phyloP scores from a whole-genome alignment of 352 stramenopile genomes.

The Aphanomyces invadans region DNA sequence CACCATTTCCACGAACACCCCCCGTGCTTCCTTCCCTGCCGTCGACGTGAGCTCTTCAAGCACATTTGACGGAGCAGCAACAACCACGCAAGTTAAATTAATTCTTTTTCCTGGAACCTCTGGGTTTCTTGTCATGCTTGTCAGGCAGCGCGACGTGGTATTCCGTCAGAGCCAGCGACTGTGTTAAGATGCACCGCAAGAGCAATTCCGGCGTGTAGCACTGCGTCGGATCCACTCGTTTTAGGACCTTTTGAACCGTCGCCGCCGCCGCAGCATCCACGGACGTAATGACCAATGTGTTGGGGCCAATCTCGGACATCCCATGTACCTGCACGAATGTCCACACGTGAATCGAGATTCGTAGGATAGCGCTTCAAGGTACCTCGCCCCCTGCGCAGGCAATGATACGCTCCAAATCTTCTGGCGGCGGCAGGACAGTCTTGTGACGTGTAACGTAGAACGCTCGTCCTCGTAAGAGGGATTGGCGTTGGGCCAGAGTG shows the following conservation, averaged over 20 bases:
- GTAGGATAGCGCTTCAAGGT: too few relatives aligned
- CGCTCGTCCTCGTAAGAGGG: conserved; percentile 28
- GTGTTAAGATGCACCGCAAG: conserved; percentile 14
- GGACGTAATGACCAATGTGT: conserved; percentile 21
- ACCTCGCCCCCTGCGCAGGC: conserved; percentile 40
- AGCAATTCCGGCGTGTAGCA: conserved; percentile 22
- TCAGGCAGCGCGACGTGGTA: conserved; percentile 1
- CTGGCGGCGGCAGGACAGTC: conserved; percentile 39
- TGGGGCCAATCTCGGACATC: background rate
- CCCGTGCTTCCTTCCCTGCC: too few relatives aligned
- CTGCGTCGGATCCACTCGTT: background rate
- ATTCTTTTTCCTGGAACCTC: conserved; percentile 3
- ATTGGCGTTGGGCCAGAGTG: conserved; percentile 29
- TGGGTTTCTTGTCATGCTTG: background rate
- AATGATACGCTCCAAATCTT: conserved; percentile 47
- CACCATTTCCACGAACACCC: background rate
- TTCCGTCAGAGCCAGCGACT: background rate
- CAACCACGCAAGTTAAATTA: background rate
- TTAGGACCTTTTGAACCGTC: conserved; percentile 10
- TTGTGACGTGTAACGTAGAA: conserved; percentile 56
- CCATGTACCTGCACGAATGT: background rate
- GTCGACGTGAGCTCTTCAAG: background rate
- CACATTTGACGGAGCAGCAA: background rate
- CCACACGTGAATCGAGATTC: too few relatives aligned
- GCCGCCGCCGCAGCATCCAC: conserved; percentile 8